Percentiles rank a stretch among this genome's conserved stretches.
These are phyloP conservation scores for Podila minutissima DNA, from an alignment of 192 early-diverging fungal genomes.

Conservation along the genomic window DNA sequence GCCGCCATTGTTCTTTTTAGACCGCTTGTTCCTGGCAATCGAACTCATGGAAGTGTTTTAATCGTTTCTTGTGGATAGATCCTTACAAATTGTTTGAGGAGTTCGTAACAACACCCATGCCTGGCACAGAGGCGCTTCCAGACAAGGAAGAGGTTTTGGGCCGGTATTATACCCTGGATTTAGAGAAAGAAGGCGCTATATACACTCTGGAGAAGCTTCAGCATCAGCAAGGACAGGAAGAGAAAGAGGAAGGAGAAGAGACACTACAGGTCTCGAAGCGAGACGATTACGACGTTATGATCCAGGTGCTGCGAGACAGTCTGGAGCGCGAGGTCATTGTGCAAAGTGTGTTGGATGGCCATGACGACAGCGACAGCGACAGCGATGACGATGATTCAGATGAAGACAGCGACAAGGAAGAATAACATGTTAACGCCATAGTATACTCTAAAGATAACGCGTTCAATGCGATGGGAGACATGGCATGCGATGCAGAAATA, in stretches of 20 bases:
- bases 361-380: slow-evolving; percentile 10
- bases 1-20: not conserved
- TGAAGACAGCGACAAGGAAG: not conserved
- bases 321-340: slow-evolving; percentile 45
- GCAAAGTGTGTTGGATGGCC: slow-evolving; percentile 2
- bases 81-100: slow-evolving; percentile 47
- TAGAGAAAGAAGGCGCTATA: slow-evolving; percentile 49
- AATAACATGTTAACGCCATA: not conserved
- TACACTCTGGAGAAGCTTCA: slow-evolving; percentile 25
- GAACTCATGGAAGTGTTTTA: not conserved
- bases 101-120: slow-evolving; percentile 20
- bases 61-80: slow-evolving; percentile 4
- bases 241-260: not conserved
- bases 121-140: slow-evolving; percentile 1
- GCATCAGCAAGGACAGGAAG: slow-evolving; percentile 5
- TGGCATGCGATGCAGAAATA: too few relatives aligned
- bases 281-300: slow-evolving; percentile 32
- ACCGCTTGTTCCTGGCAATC: not conserved
- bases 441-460: too few relatives aligned
- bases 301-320: slow-evolving; percentile 27
- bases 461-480: too few relatives aligned
- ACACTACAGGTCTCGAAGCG: not conserved
- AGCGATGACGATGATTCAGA: slow-evolving; percentile 11
- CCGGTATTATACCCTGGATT: slow-evolving; percentile 38
- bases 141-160: slow-evolving; percentile 44